These are phyloP conservation scores for Cercospora sp. DNA, from an alignment of 2,329 filamentous ascomycete species.

Conservation along the genomic window DNA sequence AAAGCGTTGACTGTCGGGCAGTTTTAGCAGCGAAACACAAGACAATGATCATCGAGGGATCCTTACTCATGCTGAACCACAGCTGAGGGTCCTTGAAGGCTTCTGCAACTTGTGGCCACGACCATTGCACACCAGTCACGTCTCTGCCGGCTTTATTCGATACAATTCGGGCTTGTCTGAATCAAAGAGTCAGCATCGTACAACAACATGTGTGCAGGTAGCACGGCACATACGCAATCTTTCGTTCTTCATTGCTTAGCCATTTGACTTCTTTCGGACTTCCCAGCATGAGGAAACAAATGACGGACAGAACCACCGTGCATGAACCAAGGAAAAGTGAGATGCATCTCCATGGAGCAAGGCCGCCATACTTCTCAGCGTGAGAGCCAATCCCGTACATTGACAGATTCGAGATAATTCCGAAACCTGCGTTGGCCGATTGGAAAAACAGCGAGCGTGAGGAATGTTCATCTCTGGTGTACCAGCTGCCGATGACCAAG, in stretches of 20 bases:
- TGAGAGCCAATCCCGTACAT: constrained; percentile 36
- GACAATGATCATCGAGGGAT: background rate
- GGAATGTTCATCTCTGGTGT: constrained; percentile 40
- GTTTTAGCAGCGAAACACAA: background rate
- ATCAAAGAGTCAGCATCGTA: background rate
- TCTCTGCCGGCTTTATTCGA: constrained; percentile 37
- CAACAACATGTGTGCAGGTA: too few species aligned
- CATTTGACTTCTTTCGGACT: constrained; percentile 36
- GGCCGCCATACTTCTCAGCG: constrained; percentile 29
- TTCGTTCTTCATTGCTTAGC: constrained; percentile 33
- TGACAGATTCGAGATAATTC: constrained; percentile 33
- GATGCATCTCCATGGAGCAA: constrained; percentile 36
- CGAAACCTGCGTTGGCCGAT: constrained; percentile 42
- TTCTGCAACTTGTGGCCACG: constrained; percentile 34
- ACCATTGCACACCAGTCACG: constrained; percentile 36
- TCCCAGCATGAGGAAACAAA: constrained; percentile 35
- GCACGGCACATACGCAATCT: constrained; percentile 29
- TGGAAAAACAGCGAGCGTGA: constrained; percentile 42
- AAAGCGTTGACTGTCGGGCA: constrained; percentile 32
- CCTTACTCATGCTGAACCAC: constrained; percentile 30
- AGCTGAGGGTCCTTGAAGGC: constrained; percentile 35
- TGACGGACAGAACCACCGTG: constrained; percentile 32
- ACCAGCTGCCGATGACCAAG: constrained; percentile 41
- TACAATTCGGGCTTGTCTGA: constrained; percentile 33
- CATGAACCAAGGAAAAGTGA: constrained; percentile 34